A percentile compares a stretch with the other conserved stretches of the same genome.
phyloP scores from a whole-genome alignment of 208 protist species.

The Angomonas ambiguus region DNA sequence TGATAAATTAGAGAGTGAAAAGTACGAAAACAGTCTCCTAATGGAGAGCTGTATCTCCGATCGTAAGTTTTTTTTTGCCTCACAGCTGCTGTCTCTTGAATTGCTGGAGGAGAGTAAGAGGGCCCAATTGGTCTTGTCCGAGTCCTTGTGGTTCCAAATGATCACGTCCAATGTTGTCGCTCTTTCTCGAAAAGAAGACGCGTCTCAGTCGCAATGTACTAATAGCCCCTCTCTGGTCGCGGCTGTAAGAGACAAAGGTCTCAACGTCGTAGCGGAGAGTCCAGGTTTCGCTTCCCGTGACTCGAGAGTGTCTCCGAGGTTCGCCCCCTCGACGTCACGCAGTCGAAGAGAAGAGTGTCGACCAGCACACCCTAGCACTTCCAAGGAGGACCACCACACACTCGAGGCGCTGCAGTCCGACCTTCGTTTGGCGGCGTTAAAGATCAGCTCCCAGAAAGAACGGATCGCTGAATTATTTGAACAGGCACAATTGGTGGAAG shows the following conservation, averaged over 20 bases:
- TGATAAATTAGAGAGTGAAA: background rate
- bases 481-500: background rate
- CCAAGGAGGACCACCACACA: background rate
- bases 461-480: background rate
- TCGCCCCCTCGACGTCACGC: too few relatives aligned
- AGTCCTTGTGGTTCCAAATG: background rate
- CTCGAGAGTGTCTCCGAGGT: too few relatives aligned
- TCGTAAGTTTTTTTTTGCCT: background rate
- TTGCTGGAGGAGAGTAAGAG: background rate
- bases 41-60: background rate
- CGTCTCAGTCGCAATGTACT: too few relatives aligned
- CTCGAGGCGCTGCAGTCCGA: background rate
- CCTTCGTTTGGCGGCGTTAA: background rate
- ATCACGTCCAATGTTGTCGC: background rate
- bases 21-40: background rate
- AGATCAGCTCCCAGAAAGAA: background rate
- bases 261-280: too few relatives aligned
- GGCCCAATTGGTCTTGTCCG: background rate
- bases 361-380: too few relatives aligned
- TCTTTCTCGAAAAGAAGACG: too few relatives aligned
- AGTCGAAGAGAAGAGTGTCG: too few relatives aligned
- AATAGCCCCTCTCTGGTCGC: too few relatives aligned
- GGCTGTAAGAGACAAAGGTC: too few relatives aligned
- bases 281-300: too few relatives aligned
- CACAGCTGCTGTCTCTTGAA: background rate